phyloP scores from a whole-genome alignment of 768 basidiomycete genomes.

The Suillus alpinus region DNA sequence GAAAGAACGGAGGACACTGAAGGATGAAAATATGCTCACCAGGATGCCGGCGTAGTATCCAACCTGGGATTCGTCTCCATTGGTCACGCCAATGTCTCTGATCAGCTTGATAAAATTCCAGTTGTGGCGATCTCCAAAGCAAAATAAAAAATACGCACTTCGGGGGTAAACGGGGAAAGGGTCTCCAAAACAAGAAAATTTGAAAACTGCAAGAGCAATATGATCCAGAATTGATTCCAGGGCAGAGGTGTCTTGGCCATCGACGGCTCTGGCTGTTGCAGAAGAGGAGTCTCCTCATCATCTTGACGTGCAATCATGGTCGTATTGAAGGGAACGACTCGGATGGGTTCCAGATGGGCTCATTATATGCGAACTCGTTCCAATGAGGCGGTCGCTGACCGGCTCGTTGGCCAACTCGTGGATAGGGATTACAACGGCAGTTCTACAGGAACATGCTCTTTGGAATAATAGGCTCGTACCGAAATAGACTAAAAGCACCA shows the following conservation, averaged over 20 bases:
- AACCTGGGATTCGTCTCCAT: slow-evolving; percentile 42
- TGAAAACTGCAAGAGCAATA: slow-evolving; percentile 67
- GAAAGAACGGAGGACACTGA: slow-evolving; percentile 34
- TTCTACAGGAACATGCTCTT: too few relatives aligned
- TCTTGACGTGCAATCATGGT: background rate
- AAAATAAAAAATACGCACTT: slow-evolving; percentile 36
- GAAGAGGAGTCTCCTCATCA: slow-evolving; percentile 64
- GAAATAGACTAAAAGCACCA: background rate
- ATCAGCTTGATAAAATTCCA: slow-evolving; percentile 18
- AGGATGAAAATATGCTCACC: slow-evolving; percentile 28
- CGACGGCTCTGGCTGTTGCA: slow-evolving; percentile 25
- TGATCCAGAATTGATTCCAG: slow-evolving; percentile 63
- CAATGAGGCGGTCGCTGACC: too few relatives aligned
- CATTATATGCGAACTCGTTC: too few relatives aligned
- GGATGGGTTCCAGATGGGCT: background rate
- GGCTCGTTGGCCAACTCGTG: too few relatives aligned
- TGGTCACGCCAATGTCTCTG: slow-evolving; percentile 33
- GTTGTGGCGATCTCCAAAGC: background rate
- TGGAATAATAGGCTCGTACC: background rate
- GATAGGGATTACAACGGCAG: too few relatives aligned
- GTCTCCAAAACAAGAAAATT: slow-evolving; percentile 74
- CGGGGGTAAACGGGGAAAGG: slow-evolving; percentile 68
- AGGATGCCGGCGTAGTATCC: slow-evolving; percentile 48
- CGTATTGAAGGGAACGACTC: background rate
- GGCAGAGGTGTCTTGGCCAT: slow-evolving; percentile 50